Percentiles rank a stretch among this genome's conserved stretches.
Evolutionary conservation across 805 yeast species (phyloP).

Genomic region (Isabelozyma heimii): DNA sequence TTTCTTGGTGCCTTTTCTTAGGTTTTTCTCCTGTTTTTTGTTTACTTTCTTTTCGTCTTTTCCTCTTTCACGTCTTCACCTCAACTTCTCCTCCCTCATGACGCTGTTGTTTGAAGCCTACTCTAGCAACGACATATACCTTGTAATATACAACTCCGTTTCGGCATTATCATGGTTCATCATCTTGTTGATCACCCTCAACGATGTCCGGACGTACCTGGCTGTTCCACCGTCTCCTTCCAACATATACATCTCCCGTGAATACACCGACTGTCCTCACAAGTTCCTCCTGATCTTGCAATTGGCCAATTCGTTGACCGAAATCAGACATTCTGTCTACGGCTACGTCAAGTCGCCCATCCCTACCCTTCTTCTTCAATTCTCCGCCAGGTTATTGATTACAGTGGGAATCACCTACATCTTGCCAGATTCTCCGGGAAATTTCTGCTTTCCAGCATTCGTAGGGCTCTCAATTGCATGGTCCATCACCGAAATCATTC

Average conservation of each 20-base stretch:
- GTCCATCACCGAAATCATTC: conserved; percentile 25
- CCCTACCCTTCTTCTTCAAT: conserved; percentile 22
- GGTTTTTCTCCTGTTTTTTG: too few species aligned
- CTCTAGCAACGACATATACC: neutral
- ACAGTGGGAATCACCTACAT: conserved; percentile 24
- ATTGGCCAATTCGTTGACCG: conserved; percentile 22
- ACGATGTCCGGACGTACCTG: conserved; percentile 7
- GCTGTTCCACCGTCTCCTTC: conserved; percentile 2
- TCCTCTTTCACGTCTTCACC: too few species aligned
- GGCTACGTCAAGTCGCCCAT: conserved; percentile 30
- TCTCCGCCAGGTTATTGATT: conserved; percentile 26
- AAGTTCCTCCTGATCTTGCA: conserved; percentile 23
- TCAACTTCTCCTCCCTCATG: too few species aligned
- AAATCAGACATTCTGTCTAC: conserved; percentile 17
- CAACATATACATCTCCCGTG: conserved; percentile 4
- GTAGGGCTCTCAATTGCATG: conserved; percentile 24
- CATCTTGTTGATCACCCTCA: conserved; percentile 10
- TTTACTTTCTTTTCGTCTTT: too few species aligned
- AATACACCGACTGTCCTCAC: conserved; percentile 22
- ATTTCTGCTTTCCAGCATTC: conserved; percentile 16
- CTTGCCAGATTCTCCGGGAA: conserved; percentile 28
- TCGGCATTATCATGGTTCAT: conserved; percentile 16
- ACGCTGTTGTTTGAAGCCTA: too few species aligned
- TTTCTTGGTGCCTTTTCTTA: too few species aligned
- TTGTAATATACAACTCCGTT: conserved; percentile 13